Base-by-base conservation (phyloP, 495 filamentous ascomycete species). In the Neurospora tetraspora region DNA sequence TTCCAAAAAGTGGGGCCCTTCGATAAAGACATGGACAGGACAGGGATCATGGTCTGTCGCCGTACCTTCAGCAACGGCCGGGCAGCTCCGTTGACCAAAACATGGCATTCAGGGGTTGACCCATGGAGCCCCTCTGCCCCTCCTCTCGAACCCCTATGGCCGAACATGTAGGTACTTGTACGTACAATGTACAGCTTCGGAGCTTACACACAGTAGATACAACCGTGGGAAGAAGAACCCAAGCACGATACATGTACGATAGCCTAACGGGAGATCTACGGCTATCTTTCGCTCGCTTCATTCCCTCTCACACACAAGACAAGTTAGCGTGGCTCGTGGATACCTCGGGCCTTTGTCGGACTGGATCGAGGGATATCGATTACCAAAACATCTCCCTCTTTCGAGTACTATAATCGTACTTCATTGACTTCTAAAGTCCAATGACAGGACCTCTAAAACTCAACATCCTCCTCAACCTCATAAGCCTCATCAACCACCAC, bases 391-490 rank as follows among this genome's bases (percentile, higher is more conserved):
- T 61, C 5, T 61, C 1, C 0, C 7, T 65, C 14, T 31, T 36
- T 34, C 3, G 23, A 27, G 27, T 53, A 20, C 10, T 61, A 61
- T 65, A 18, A 34, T 5, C 23, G 53, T 61, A 31, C 5, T 61
- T 61, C 23, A 8, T 61, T 5, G 4, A 16, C 23, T 23, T 9
- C 27, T 61, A 18, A 61, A 61, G 53, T 16, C 53, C 23, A 0
- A 61, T 34, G 53, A 61, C 12, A 27, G 12, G 14, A 12, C 39
- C 12, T 20, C 61, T 74, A 77, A 40, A 85, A 73, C 10, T 77
- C 83, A 71, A 87, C 82, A 73, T 85, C 85, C 14, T 81, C 85
- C 39, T 82, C 87, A 53, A 86, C 85, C 70, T 86, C 85, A 74
- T 88, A 89, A 72, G 75, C 81, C 78, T 79, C 82, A 72, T 83